A percentile compares a stretch with the other conserved stretches of the same genome.
phyloP scores from a whole-genome alignment of 495 filamentous ascomycete genomes.

The Lasiosphaeria ovina region DNA sequence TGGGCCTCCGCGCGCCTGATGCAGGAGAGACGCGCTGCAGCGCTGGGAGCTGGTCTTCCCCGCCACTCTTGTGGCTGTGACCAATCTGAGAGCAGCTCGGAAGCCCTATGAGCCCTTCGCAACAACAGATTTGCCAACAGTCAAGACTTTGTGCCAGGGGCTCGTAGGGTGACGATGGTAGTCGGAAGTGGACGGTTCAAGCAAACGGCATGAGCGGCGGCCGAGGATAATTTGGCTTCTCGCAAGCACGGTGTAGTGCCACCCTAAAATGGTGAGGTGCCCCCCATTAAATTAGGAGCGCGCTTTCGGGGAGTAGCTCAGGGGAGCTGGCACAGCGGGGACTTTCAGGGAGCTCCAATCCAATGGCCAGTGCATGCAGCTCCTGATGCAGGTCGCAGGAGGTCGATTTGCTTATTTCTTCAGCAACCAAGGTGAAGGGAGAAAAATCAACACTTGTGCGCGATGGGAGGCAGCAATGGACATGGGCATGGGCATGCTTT shows the following conservation, averaged over 20 bases:
- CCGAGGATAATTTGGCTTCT: neutral
- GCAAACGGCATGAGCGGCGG: neutral
- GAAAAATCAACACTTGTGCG: neutral
- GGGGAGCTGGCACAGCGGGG: slow-evolving; percentile 23
- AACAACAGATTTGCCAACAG: too few species aligned
- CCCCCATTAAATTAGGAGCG: slow-evolving; percentile 29
- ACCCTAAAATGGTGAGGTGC: slow-evolving; percentile 27
- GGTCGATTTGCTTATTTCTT: too few species aligned
- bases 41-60: slow-evolving; percentile 16
- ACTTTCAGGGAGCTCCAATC: slow-evolving; percentile 9
- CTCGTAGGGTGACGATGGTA: neutral
- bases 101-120: too few species aligned
- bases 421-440: neutral
- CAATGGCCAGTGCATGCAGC: slow-evolving; percentile 8
- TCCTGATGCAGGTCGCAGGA: slow-evolving; percentile 3
- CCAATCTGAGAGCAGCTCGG: neutral
- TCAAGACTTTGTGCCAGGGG: too few species aligned
- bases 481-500: neutral
- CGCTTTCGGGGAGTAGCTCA: slow-evolving; percentile 25
- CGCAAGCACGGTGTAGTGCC: slow-evolving; percentile 18
- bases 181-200: neutral
- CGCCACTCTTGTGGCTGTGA: slow-evolving; percentile 17
- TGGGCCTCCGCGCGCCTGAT: slow-evolving; percentile 6
- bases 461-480: neutral
- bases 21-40: slow-evolving; percentile 13